Evolutionary conservation across 2,329 filamentous ascomycete genomes (phyloP).

Genomic region (Claviceps digitariae): DNA sequence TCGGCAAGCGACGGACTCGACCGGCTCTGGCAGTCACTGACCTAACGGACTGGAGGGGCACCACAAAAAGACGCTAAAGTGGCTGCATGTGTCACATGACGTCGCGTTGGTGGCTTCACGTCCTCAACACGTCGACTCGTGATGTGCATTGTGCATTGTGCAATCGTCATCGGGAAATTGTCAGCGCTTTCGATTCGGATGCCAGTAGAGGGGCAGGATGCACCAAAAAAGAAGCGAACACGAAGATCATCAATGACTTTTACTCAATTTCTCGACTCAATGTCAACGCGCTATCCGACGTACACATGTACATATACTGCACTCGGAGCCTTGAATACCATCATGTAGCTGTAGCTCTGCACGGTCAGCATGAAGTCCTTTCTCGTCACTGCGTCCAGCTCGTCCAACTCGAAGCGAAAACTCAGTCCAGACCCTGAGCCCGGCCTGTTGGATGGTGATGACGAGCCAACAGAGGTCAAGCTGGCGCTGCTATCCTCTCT

Average conservation of each 20-base stretch:
- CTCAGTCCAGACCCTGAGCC: slow-evolving; percentile 15
- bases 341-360: slow-evolving; percentile 1
- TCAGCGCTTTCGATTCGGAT: not conserved
- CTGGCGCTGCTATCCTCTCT: slow-evolving; percentile 72
- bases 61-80: not conserved
- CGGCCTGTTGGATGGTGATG: slow-evolving; percentile 8
- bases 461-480: slow-evolving; percentile 77
- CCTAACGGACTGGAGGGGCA: not conserved
- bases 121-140: not conserved
- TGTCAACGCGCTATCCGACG: not conserved
- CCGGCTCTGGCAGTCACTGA: no score
- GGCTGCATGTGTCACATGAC: slow-evolving; percentile 1
- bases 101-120: not conserved
- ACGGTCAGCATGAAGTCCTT: slow-evolving; percentile 40
- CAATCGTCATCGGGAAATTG: not conserved
- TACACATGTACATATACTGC: no score
- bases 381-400: slow-evolving; percentile 29
- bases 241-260: not conserved
- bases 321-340: not conserved
- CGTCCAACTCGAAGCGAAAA: slow-evolving; percentile 33
- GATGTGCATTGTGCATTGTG: not conserved
- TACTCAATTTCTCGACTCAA: not conserved
- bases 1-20: slow-evolving; percentile 1
- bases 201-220: not conserved
- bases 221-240: not conserved